Evolutionary conservation across 345 rosid species (phyloP).

Genomic region (Raphanus raphanistrum): DNA sequence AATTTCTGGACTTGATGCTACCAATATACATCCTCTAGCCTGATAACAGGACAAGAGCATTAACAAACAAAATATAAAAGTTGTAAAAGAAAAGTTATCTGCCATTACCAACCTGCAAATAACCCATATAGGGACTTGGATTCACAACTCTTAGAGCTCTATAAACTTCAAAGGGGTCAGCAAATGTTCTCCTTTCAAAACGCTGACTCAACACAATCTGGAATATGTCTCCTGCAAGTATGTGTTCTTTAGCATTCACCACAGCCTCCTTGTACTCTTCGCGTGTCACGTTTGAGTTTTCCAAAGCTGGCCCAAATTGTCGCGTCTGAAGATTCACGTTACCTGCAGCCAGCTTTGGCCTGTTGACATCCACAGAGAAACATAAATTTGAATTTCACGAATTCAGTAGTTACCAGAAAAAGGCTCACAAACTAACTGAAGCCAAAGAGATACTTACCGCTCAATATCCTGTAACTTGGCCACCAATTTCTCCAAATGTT

Average conservation of each 20-base stretch:
- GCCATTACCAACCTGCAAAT: conserved; percentile 61
- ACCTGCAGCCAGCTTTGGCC: conserved; percentile 77
- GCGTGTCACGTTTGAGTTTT: conserved; percentile 63
- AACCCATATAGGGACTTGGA: conserved; percentile 94
- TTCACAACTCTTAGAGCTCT: conserved; percentile 86
- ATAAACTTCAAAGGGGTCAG: conserved; percentile 87
- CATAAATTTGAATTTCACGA: neutral
- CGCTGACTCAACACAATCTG: conserved; percentile 86
- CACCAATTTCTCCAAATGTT: conserved; percentile 49
- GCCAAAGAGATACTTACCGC: conserved; percentile 43
- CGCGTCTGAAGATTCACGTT: conserved; percentile 53
- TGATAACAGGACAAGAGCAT: conserved; percentile 30
- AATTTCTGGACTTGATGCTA: conserved; percentile 95
- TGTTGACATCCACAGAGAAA: conserved; percentile 35
- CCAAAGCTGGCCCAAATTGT: conserved; percentile 61
- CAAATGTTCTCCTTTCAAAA: conserved; percentile 84
- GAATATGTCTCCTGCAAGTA: conserved; percentile 85
- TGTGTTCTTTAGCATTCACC: conserved; percentile 79
- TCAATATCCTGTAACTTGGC: conserved; percentile 49
- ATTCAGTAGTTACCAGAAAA: neutral
- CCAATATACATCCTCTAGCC: conserved; percentile 87
- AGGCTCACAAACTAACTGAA: conserved; percentile 18
- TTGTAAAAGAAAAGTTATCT: neutral
- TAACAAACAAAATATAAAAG: conserved; percentile 1
- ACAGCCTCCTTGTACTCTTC: conserved; percentile 72